phyloP scores from a whole-genome alignment of 495 filamentous ascomycete genomes.

The Bombardia bombarda region DNA sequence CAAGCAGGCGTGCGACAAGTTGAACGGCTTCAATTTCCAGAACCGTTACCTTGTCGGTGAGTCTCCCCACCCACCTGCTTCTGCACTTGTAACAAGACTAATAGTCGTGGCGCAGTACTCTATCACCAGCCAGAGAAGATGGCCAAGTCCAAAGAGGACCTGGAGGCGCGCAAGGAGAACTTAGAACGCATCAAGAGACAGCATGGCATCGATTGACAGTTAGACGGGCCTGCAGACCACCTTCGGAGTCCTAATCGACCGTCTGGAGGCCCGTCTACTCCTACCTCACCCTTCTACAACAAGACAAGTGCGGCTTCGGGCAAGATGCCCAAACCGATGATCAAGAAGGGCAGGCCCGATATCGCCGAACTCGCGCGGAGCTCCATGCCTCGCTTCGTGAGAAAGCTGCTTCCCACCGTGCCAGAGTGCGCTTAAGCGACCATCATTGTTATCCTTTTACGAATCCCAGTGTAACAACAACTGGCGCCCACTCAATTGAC shows the following conservation, averaged over 20 bases:
- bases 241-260: conserved; percentile 31
- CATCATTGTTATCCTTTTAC: conserved; percentile 14
- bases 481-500: conserved; percentile 3
- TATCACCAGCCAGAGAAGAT: conserved; percentile 99
- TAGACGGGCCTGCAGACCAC: conserved; percentile 52
- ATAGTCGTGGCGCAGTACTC: conserved; percentile 53
- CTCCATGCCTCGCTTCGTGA: conserved; percentile 38
- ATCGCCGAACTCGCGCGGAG: conserved; percentile 29
- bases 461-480: conserved; percentile 19
- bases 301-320: conserved; percentile 20
- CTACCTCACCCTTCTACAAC: conserved; percentile 29
- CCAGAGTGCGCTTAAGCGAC: conserved; percentile 26
- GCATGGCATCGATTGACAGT: conserved; percentile 94
- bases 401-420: conserved; percentile 31
- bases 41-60: conserved; percentile 97
- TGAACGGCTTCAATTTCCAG: conserved; percentile 99
- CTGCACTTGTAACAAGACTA: neutral
- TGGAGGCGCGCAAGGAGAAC: conserved; percentile 89
- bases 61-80: conserved; percentile 22
- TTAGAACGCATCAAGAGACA: conserved; percentile 96
- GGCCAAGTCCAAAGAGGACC: conserved; percentile 82
- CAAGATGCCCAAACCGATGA: conserved; percentile 13
- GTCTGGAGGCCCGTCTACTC: conserved; percentile 48
- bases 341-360: conserved; percentile 26
- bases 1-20: conserved; percentile 96